A percentile compares a stretch with the other conserved stretches of the same genome.
Evolutionary conservation across 2,329 filamentous ascomycete species (phyloP).

Genomic region (Sphaerulina populicola): DNA sequence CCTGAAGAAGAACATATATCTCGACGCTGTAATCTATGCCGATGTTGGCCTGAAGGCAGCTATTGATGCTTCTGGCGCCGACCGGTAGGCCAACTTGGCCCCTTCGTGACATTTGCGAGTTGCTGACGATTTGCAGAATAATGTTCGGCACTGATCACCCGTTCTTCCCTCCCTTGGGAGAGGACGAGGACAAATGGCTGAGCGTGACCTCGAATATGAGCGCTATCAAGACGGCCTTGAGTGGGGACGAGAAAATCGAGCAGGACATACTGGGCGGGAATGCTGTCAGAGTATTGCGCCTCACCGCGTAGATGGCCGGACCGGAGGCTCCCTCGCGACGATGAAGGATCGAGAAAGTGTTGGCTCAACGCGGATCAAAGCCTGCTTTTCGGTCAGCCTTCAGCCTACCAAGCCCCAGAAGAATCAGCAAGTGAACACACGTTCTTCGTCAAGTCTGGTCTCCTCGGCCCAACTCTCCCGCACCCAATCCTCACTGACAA

Average conservation of each 20-base stretch:
- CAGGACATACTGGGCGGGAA: constrained; percentile 54
- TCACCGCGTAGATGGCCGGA: constrained; percentile 7
- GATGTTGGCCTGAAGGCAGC: constrained; percentile 65
- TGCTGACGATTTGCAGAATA: constrained; percentile 9
- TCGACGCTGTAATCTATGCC: constrained; percentile 80
- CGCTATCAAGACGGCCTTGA: constrained; percentile 49
- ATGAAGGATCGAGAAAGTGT: neutral
- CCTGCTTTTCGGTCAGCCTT: neutral
- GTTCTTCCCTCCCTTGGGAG: constrained; percentile 69
- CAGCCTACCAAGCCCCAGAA: neutral
- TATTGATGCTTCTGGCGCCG: constrained; percentile 56
- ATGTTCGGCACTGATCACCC: constrained; percentile 62
- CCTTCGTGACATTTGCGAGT: neutral
- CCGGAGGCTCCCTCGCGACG: neutral
- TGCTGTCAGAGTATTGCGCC: constrained; percentile 46
- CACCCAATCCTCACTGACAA: constrained; percentile 66
- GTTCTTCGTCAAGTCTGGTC: constrained; percentile 72
- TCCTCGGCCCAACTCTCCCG: constrained; percentile 69
- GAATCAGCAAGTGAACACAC: constrained; percentile 2
- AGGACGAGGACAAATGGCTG: constrained; percentile 56
- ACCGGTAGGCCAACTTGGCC: constrained; percentile 43
- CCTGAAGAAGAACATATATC: constrained; percentile 66
- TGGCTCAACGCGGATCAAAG: constrained; percentile 1
- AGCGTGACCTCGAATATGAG: constrained; percentile 55
- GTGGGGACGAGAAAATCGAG: constrained; percentile 39